Conservation (phyloP, 2,329 filamentous ascomycete genomes). For the Fusarium compactum region DNA sequence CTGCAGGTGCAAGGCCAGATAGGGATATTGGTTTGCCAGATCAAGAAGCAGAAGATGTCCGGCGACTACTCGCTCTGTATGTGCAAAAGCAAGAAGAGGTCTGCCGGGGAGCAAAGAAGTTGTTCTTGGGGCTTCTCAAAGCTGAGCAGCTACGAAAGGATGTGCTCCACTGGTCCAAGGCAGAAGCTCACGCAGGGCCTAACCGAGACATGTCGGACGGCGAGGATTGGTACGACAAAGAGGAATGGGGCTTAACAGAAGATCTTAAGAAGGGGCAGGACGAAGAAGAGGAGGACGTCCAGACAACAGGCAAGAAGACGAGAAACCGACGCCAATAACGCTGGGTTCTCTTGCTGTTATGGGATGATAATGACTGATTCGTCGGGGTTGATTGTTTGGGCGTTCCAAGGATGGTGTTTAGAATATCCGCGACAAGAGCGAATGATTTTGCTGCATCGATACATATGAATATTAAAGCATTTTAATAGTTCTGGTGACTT, state of each 20-base stretch:
- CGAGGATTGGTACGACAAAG: slow-evolving; percentile 89
- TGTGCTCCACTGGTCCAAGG: slow-evolving; percentile 81
- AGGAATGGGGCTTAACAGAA: slow-evolving; percentile 80
- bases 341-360: slow-evolving; percentile 9
- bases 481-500: neutral
- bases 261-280: slow-evolving; percentile 85
- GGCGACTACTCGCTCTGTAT: slow-evolving; percentile 78
- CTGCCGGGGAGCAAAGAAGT: slow-evolving; percentile 74
- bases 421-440: slow-evolving; percentile 33
- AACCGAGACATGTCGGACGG: slow-evolving; percentile 85
- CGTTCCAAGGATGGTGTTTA: slow-evolving; percentile 37
- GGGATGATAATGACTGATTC: slow-evolving; percentile 45
- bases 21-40: slow-evolving; percentile 78
- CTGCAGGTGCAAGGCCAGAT: slow-evolving; percentile 71
- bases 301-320: slow-evolving; percentile 71
- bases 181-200: slow-evolving; percentile 76
- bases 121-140: slow-evolving; percentile 78
- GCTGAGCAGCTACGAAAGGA: slow-evolving; percentile 78
- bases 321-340: slow-evolving; percentile 61
- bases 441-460: slow-evolving; percentile 24
- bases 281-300: slow-evolving; percentile 81
- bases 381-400: slow-evolving; percentile 37
- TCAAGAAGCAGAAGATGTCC: slow-evolving; percentile 81
- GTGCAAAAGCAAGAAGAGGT: slow-evolving; percentile 90
- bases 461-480: slow-evolving; percentile 28